phyloP scores from a whole-genome alignment of 2,329 filamentous ascomycete species.

The Penicillium crustosum region DNA sequence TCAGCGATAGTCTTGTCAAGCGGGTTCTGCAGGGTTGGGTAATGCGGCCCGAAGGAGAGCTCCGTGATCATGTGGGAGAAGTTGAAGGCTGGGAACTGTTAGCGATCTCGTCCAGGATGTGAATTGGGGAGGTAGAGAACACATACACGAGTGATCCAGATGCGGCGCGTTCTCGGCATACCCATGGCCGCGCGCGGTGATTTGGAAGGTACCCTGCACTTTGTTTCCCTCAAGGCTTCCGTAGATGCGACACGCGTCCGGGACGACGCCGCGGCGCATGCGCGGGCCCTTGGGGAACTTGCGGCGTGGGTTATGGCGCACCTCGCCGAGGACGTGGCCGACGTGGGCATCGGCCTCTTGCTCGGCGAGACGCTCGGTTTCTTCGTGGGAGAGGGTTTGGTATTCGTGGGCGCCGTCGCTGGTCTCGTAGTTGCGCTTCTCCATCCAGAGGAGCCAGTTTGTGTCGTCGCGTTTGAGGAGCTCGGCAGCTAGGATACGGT shows the following conservation, averaged over 20 bases:
- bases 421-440: conserved; percentile 60
- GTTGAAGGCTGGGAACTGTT: conserved; percentile 70
- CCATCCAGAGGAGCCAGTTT: conserved; percentile 77
- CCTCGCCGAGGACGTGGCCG: conserved; percentile 79
- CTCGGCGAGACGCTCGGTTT: conserved; percentile 49
- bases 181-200: conserved; percentile 93
- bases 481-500: conserved; percentile 80
- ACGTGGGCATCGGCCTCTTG: conserved; percentile 76
- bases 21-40: conserved; percentile 88
- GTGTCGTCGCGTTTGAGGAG: conserved; percentile 75
- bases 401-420: conserved; percentile 59
- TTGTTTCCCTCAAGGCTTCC: conserved; percentile 91
- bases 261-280: conserved; percentile 54
- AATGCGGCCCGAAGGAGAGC: conserved; percentile 95
- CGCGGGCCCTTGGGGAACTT: conserved; percentile 73
- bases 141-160: conserved; percentile 75
- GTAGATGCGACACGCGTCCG: conserved; percentile 83
- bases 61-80: conserved; percentile 97
- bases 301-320: conserved; percentile 64
- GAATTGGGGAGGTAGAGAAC: background rate
- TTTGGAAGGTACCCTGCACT: conserved; percentile 97
- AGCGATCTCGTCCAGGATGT: background rate
- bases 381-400: conserved; percentile 60
- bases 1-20: conserved; percentile 85
- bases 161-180: conserved; percentile 79